A percentile compares a stretch with the other conserved stretches of the same genome.
Evolutionary conservation across 2,329 filamentous ascomycete genomes (phyloP).

Genomic region (Decorospora gaudefroyi): DNA sequence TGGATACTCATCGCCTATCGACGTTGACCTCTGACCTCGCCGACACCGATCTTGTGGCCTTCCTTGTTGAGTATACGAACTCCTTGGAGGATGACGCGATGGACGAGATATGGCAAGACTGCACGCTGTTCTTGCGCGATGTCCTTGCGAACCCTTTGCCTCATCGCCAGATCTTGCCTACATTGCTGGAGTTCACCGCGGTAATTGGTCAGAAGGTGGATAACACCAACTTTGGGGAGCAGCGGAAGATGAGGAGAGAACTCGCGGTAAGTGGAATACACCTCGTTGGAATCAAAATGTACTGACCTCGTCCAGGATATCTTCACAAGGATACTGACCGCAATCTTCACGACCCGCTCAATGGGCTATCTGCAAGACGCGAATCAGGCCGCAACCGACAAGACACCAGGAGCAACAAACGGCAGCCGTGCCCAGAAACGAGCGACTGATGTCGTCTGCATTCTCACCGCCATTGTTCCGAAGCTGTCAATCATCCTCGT

Average conservation of each 20-base stretch:
- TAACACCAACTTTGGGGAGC: conserved; percentile 96
- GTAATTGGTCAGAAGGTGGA: conserved; percentile 94
- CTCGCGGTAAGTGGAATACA: conserved; percentile 68
- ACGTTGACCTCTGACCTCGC: conserved; percentile 83
- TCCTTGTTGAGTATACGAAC: conserved; percentile 85
- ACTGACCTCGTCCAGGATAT: conserved; percentile 66
- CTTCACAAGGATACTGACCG: conserved; percentile 82
- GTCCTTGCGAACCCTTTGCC: conserved; percentile 92
- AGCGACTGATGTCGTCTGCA: conserved; percentile 69
- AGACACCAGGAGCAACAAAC: conserved; percentile 29
- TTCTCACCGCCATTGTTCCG: conserved; percentile 77
- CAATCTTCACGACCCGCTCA: conserved; percentile 90
- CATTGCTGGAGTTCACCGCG: conserved; percentile 83
- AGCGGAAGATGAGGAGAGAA: conserved; percentile 87
- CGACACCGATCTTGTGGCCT: conserved; percentile 82
- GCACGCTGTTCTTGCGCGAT: conserved; percentile 86
- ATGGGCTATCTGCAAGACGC: conserved; percentile 69
- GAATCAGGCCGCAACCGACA: conserved; percentile 39
- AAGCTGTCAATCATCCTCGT: conserved; percentile 81
- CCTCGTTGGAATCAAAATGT: not conserved
- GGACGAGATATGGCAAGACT: conserved; percentile 98
- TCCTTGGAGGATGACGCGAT: conserved; percentile 95
- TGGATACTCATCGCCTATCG: conserved; percentile 81
- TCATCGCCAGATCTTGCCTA: conserved; percentile 85
- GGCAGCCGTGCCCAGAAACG: conserved; percentile 51